Evolutionary conservation across 1,139 yeast genomes (phyloP), one percentile per base, ranked within the genome.

Genomic region (Pichia norvegensis): DNA sequence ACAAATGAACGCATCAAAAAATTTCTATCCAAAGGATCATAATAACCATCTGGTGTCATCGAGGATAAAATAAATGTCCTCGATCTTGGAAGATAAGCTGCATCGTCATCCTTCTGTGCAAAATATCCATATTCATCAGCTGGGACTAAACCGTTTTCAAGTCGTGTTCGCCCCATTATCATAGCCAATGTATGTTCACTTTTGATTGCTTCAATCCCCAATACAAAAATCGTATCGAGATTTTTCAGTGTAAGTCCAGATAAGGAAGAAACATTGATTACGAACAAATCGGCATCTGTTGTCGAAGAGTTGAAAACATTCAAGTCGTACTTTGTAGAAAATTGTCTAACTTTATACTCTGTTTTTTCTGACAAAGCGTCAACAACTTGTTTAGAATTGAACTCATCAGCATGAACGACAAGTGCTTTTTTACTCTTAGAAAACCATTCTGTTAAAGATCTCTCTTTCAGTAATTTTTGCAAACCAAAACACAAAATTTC

Each of bases 151-250:
- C 63, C 63, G 27, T 37, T 41, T 1, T 14, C 2, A 27, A 42
- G 39, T 36, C 66, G 52, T 42, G 58, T 51, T 33, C 64, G 51
- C 2, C 65, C 62, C 1, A 55, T 51, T 2, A 63, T 41, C 17
- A 48, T 48, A 3, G 55, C 52, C 38, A 64, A 52, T 9, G 49
- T 44, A 2, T 52, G 40, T 3, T 46, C 29, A 37, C 50, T 54
- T 41, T 55, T 52, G 8, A 64, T 50, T 1, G 63, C 44, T 42
- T 63, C 64, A 7, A 59, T 43, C 3, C 67, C 67, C 5, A 63
- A 47, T 22, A 59, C 47, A 17, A 64, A 45, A 2, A 60, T 50
- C 3, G 54, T 47, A 11, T 55, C 46, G n/a, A 62, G 46, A 3
- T 56, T 56, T 23, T 54, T 50, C 42, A 63, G 54, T 1, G 57